Percentiles rank a stretch among this genome's conserved stretches.
Evolutionary conservation across 768 basidiomycete species (phyloP).

Genomic region (Termitomyces bulborhizus): DNA sequence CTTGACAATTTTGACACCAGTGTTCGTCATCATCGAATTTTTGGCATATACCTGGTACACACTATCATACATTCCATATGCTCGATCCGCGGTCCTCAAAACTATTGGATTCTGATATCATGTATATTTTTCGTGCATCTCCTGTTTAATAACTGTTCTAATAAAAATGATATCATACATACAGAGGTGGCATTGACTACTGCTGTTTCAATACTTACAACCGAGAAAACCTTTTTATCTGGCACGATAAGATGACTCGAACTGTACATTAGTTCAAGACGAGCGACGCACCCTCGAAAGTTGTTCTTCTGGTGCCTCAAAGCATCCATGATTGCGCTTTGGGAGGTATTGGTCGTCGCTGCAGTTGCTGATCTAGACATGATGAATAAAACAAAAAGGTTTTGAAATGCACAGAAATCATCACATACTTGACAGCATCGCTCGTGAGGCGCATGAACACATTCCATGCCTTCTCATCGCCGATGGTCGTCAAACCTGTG

Average conservation of each 20-base stretch:
- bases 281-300: conserved; percentile 51
- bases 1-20: conserved; percentile 26
- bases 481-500: conserved; percentile 82
- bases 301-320: conserved; percentile 83
- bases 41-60: conserved; percentile 90
- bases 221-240: conserved; percentile 5
- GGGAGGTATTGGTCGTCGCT: conserved; percentile 32
- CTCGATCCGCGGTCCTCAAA: conserved; percentile 66
- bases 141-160: not conserved
- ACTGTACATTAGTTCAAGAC: not conserved
- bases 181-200: not conserved
- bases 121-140: not conserved
- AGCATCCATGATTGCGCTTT: conserved; percentile 62
- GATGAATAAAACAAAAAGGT: not conserved
- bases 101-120: conserved; percentile 42
- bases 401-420: not conserved
- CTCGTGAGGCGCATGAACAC: conserved; percentile 82
- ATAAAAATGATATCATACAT: not conserved
- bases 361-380: conserved; percentile 42
- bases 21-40: conserved; percentile 89
- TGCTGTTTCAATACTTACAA: not conserved
- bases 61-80: conserved; percentile 88
- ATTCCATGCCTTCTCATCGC: conserved; percentile 93
- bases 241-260: not conserved
- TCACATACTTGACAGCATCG: conserved; percentile 55